These are phyloP conservation scores for Erodium moschatum DNA, from an alignment of 441 rosid genomes.

Conservation along the genomic window DNA sequence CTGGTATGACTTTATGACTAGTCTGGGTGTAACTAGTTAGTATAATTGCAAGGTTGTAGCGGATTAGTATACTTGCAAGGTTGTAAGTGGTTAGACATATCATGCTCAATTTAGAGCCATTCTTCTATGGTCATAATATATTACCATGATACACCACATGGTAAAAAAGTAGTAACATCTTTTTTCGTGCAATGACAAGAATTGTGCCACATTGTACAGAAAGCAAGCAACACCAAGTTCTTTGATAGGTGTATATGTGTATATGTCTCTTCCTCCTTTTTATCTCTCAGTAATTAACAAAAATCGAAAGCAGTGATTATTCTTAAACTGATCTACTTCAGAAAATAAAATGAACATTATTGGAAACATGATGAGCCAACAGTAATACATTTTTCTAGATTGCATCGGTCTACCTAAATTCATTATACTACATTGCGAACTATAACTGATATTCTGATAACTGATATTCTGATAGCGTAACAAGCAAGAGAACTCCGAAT, in stretches of 20 bases:
- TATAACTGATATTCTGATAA: too few relatives aligned
- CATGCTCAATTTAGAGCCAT: slow-evolving; percentile 37
- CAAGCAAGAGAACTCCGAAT: neutral
- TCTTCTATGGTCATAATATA: slow-evolving; percentile 19
- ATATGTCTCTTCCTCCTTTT: neutral
- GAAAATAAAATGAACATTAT: neutral
- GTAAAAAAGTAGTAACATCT: neutral
- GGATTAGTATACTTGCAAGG: slow-evolving; percentile 11
- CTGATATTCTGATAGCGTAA: neutral
- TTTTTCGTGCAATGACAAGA: neutral
- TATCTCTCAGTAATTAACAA: neutral
- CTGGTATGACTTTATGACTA: slow-evolving; percentile 18
- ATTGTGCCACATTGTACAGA: neutral
- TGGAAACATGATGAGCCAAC: neutral
- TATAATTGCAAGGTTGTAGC: too few relatives aligned
- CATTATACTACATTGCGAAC: too few relatives aligned
- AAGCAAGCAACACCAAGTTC: neutral
- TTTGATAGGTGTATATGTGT: neutral
- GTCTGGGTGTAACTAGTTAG: slow-evolving; percentile 17
- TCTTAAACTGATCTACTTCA: neutral
- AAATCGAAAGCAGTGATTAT: neutral
- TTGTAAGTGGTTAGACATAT: slow-evolving; percentile 20
- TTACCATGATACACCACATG: neutral
- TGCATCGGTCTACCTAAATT: too few relatives aligned
- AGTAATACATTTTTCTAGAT: too few relatives aligned